Base-by-base conservation (phyloP, 2,329 filamentous ascomycete species). In the Epichloe glyceriae region DNA sequence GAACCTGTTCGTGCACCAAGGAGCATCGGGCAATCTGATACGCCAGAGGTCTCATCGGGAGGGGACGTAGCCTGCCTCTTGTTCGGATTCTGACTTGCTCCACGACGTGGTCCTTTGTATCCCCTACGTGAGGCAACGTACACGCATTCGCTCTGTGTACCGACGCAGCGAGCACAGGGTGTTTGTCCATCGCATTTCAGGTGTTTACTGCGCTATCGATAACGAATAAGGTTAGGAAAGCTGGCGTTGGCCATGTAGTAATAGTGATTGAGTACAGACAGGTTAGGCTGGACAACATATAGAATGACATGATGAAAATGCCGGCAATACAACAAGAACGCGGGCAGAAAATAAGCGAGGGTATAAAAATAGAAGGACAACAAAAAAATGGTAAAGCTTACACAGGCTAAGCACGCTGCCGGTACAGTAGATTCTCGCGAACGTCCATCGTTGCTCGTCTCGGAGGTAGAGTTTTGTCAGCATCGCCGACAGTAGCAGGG, bases 81-180 rank as follows among this genome's bases (percentile, higher is more conserved):
- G 61, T 73, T 72, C 10, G 70, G 68, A 57, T 71, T 76, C 52
- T 64, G 65, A 6, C 64, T 57, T n/a, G 62, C 56, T 17, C 60
- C 64, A 69, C 67, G 55, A 55, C 67, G 57, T 55, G 66, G 62
- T 14, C 83, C 83, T 65, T 85, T 87, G 69, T 86, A 87, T 33
- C 86, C 86, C 54, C 86, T 78, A 42, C 85, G 80, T 39, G 85
- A 88, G 43, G 83, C 80, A 46, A 87, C 79, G 62, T 88, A 89
- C 60, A 81, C 69, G 64, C 86, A 91, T 46, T 82, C 73, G 17
- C 73, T 68, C 51, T 76, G 75, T 46, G 76, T 74, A 47, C 70
- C 66, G 20, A 69, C 68, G 65, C 86, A 90, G 50, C 86, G 80
- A 45, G 77, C 74, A 66, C 86, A 90, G 12, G 86, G 85, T 34